Percentiles rank a stretch among this genome's conserved stretches.
Evolutionary conservation across 2,329 filamentous ascomycete species (phyloP).

Genomic region (Microdochium bolleyi): DNA sequence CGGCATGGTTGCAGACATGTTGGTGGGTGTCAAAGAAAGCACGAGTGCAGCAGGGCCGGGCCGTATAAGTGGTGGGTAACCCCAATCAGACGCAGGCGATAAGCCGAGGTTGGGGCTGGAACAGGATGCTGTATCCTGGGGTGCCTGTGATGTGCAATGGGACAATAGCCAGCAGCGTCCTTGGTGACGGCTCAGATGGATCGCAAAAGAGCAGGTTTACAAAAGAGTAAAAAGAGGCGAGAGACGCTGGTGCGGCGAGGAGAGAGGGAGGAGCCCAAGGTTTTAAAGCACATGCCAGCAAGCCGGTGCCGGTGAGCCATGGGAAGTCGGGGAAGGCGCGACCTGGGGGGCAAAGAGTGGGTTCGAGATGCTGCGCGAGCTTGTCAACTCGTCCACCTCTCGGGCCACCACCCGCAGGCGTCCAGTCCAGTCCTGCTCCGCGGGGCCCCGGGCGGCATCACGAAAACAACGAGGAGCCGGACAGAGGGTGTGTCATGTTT

Average conservation of each 20-base stretch:
- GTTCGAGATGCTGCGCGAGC: not conserved
- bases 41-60: too few species aligned
- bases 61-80: not conserved
- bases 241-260: not conserved
- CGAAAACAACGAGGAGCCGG: not conserved
- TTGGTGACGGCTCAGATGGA: too few species aligned
- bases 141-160: not conserved
- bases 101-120: not conserved
- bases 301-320: not conserved
- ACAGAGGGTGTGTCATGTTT: not conserved
- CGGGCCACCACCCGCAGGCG: too few species aligned
- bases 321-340: not conserved
- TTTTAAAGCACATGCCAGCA: not conserved
- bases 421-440: too few species aligned
- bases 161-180: too few species aligned
- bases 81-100: not conserved
- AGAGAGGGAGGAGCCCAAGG: not conserved
- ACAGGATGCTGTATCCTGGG: not conserved
- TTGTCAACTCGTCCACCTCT: too few species aligned
- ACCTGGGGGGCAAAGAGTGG: not conserved
- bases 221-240: not conserved
- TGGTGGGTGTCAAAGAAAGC: not conserved
- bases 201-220: too few species aligned
- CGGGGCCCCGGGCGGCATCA: not conserved
- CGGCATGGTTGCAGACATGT: constrained; percentile 41